phyloP scores from a whole-genome alignment of 495 filamentous ascomycete genomes.

The Penicillium riverlandense region DNA sequence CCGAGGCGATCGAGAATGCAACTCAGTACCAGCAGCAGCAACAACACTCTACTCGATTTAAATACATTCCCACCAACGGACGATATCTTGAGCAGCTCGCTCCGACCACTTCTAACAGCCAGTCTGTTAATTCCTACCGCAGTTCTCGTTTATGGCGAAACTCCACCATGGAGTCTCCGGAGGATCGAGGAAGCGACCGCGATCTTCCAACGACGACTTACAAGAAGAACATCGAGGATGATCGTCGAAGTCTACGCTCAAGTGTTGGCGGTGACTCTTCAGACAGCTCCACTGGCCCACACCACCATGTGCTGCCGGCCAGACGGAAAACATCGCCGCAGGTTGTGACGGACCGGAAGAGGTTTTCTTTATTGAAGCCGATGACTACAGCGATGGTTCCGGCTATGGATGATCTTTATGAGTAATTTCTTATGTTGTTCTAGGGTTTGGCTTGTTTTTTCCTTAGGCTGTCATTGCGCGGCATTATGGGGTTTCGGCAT shows the following conservation, averaged over 20 bases:
- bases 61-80: slow-evolving; percentile 28
- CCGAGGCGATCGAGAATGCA: slow-evolving; percentile 22
- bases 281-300: not conserved
- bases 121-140: slow-evolving; percentile 11
- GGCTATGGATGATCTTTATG: slow-evolving; percentile 34
- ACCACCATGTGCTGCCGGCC: slow-evolving; percentile 6
- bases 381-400: slow-evolving; percentile 39
- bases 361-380: slow-evolving; percentile 15
- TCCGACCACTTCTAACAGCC: slow-evolving; percentile 4
- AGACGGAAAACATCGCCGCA: slow-evolving; percentile 11
- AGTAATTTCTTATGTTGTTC: slow-evolving; percentile 11
- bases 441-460: not conserved
- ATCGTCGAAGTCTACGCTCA: slow-evolving; percentile 5
- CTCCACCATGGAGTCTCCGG: slow-evolving; percentile 4
- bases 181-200: not conserved
- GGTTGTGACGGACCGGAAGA: slow-evolving; percentile 17
- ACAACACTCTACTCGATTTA: slow-evolving; percentile 14
- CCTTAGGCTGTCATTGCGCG: no score
- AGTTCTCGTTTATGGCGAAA: slow-evolving; percentile 3
- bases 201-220: not conserved
- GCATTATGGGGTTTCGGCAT: no score
- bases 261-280: slow-evolving; percentile 4
- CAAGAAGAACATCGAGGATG: slow-evolving; percentile 2
- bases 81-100: slow-evolving; percentile 15
- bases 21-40: not conserved